Conservation (phyloP, 108 stramenopile genomes). For the Cylindrotheca closterium region DNA sequence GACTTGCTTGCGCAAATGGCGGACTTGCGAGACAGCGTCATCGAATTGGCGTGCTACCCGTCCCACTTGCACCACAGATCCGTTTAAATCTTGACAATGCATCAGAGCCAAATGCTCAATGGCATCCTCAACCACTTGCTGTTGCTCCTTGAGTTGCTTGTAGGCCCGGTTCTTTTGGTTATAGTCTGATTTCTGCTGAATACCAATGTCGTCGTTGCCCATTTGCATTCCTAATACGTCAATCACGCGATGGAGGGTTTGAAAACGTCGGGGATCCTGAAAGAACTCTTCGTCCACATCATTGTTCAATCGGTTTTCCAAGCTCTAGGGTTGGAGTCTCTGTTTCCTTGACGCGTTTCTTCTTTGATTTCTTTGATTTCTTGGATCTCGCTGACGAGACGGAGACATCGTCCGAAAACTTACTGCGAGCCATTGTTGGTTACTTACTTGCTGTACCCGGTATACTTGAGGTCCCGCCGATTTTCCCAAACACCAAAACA, state of each 20-base stretch:
- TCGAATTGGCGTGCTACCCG: conserved; percentile 76
- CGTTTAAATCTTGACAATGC: conserved; percentile 83
- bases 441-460: too few species aligned
- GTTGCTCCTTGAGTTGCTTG: conserved; percentile 48
- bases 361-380: background rate
- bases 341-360: background rate
- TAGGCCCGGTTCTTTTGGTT: conserved; percentile 57
- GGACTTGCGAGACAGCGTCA: conserved; percentile 68
- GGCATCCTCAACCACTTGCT: conserved; percentile 69
- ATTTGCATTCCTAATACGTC: conserved; percentile 75
- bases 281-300: conserved; percentile 82
- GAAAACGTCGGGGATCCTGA: conserved; percentile 65
- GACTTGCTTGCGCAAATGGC: conserved; percentile 73
- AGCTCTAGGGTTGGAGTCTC: conserved; percentile 33
- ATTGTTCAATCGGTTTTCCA: conserved; percentile 51
- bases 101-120: conserved; percentile 82
- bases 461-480: background rate
- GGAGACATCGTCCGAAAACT: background rate
- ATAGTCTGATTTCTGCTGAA: background rate
- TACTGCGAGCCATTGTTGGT: background rate
- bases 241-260: conserved; percentile 78
- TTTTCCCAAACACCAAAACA: background rate
- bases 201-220: conserved; percentile 19
- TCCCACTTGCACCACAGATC: conserved; percentile 77
- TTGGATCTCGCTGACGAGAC: too few species aligned